Evolutionary conservation across 1,139 yeast species (phyloP).

Genomic region (Geotrichum europaeum): DNA sequence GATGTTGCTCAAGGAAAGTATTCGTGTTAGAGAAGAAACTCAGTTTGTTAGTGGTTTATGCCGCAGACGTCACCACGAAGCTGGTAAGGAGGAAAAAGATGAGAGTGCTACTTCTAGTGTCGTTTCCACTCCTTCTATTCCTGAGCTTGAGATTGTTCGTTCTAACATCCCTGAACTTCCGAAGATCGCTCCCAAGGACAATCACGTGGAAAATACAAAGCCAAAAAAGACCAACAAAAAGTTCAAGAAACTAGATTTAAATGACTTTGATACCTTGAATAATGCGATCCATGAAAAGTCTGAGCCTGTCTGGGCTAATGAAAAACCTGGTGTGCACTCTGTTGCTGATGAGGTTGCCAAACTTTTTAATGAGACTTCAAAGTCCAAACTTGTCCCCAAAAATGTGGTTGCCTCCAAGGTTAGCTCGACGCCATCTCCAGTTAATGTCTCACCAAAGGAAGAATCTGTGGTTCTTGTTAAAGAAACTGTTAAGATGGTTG

Average conservation of each 20-base stretch:
- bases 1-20: conserved; percentile 9
- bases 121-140: background rate
- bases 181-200: background rate
- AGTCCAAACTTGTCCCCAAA: background rate
- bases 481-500: background rate
- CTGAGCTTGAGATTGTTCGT: background rate
- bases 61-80: background rate
- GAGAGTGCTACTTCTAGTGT: background rate
- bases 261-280: background rate
- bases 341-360: background rate
- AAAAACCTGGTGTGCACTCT: background rate
- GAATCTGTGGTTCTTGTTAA: background rate
- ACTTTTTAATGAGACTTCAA: background rate
- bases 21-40: conserved; percentile 9
- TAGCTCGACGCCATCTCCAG: background rate
- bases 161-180: background rate
- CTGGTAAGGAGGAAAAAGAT: background rate
- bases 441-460: background rate
- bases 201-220: background rate
- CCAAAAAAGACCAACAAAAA: background rate
- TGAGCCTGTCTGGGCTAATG: background rate
- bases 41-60: conserved; percentile 3
- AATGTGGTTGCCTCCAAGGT: background rate
- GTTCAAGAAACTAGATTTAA: background rate
- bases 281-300: background rate